phyloP scores from a whole-genome alignment of 805 yeast genomes.

The Maudiozyma saulgeensis region DNA sequence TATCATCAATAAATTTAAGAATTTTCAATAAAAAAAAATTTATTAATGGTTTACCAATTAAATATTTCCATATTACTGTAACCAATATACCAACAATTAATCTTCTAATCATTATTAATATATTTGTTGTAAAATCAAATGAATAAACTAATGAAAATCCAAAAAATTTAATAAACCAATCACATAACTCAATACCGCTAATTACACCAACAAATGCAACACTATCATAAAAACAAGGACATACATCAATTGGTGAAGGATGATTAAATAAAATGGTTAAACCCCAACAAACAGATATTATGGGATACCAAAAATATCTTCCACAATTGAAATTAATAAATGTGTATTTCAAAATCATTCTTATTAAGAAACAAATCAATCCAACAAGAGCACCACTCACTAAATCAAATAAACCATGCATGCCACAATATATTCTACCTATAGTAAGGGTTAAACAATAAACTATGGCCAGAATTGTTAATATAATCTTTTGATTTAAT shows the following conservation, averaged over 20 bases:
- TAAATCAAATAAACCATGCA: slow-evolving; percentile 89
- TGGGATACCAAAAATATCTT: slow-evolving; percentile 26
- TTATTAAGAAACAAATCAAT: slow-evolving; percentile 35
- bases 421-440: slow-evolving; percentile 90
- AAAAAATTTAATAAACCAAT: slow-evolving; percentile 36
- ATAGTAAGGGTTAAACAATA: slow-evolving; percentile 58
- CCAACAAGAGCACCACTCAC: slow-evolving; percentile 61
- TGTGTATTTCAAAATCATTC: slow-evolving; percentile 31
- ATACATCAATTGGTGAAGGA: slow-evolving; percentile 79
- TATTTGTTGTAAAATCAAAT: slow-evolving; percentile 8
- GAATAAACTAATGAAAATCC: slow-evolving; percentile 9
- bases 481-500: not conserved
- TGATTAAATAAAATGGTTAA: slow-evolving; percentile 54
- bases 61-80: slow-evolving; percentile 63
- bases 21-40: slow-evolving; percentile 35
- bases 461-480: slow-evolving; percentile 15
- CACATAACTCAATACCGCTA: slow-evolving; percentile 61
- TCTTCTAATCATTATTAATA: slow-evolving; percentile 33
- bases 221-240: slow-evolving; percentile 94
- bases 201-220: slow-evolving; percentile 89
- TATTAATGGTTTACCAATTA: slow-evolving; percentile 57
- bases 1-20: slow-evolving; percentile 16
- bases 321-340: slow-evolving; percentile 8
- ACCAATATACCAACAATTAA: slow-evolving; percentile 49
- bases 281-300: slow-evolving; percentile 32